Percentiles rank a stretch among this genome's conserved stretches.
Conservation (phyloP, 2,329 filamentous ascomycete species). For the Nothophaeocryptopus gaeumannii region DNA sequence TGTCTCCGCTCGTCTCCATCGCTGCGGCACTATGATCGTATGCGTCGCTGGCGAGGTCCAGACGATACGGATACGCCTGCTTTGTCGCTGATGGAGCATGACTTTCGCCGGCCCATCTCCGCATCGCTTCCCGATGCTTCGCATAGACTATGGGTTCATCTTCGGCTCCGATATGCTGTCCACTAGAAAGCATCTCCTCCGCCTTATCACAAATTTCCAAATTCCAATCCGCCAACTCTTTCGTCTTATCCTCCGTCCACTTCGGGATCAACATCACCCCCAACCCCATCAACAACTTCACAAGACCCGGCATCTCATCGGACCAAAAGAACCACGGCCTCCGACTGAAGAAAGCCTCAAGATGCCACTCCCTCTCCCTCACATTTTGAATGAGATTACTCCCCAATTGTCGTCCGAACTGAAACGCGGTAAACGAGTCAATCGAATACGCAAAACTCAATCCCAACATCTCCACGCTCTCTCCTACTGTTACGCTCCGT, state of each 20-base stretch:
- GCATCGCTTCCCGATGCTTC: slow-evolving; percentile 39
- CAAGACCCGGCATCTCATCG: slow-evolving; percentile 4
- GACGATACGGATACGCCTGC: slow-evolving; percentile 38
- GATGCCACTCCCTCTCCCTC: not conserved
- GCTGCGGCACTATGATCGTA: slow-evolving; percentile 72
- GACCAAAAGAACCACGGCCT: slow-evolving; percentile 3
- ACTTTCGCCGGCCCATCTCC: slow-evolving; percentile 42
- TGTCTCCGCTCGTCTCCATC: slow-evolving; percentile 70
- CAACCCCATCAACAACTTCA: not conserved
- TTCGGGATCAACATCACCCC: not conserved
- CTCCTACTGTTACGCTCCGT: slow-evolving; percentile 20
- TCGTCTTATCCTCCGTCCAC: not conserved
- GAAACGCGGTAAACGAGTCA: slow-evolving; percentile 62
- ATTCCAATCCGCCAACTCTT: slow-evolving; percentile 59
- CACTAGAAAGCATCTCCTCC: slow-evolving; percentile 33
- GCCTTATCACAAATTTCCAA: slow-evolving; percentile 38
- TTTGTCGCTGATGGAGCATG: not conserved
- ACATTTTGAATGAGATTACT: not conserved
- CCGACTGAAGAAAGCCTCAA: slow-evolving; percentile 2
- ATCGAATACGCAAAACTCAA: slow-evolving; percentile 66
- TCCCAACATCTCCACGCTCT: slow-evolving; percentile 36
- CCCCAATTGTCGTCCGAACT: slow-evolving; percentile 2
- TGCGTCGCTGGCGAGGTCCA: slow-evolving; percentile 58
- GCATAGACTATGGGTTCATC: slow-evolving; percentile 52
- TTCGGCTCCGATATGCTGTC: slow-evolving; percentile 33